phyloP scores from a whole-genome alignment of 352 stramenopile species.

The Phytophthora aleatoria region DNA sequence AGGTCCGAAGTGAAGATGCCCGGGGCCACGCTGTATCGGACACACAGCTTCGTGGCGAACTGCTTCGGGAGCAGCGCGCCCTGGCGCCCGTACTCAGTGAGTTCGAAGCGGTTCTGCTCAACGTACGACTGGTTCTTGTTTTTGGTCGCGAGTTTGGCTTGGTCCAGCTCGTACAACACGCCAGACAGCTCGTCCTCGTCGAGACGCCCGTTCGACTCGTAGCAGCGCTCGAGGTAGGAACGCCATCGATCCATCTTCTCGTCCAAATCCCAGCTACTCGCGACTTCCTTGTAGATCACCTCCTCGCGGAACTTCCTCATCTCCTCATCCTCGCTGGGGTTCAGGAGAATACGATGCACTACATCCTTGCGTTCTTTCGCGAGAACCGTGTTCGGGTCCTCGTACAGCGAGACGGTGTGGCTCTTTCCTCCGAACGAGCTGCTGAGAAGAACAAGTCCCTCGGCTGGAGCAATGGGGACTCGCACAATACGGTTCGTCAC shows the following conservation, averaged over 20 bases:
- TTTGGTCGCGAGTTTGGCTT: conserved; percentile 40
- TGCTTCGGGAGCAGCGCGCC: conserved; percentile 66
- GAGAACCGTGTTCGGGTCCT: conserved; percentile 69
- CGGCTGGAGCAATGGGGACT: conserved; percentile 87
- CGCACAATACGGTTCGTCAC: conserved; percentile 81
- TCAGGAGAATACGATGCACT: conserved; percentile 65
- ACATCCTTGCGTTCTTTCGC: conserved; percentile 59
- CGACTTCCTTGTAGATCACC: conserved; percentile 77
- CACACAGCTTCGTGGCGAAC: conserved; percentile 82
- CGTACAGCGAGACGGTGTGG: conserved; percentile 75
- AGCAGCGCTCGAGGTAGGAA: conserved; percentile 60
- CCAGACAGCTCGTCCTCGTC: conserved; percentile 44
- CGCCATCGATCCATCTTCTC: conserved; percentile 60
- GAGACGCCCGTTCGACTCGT: conserved; percentile 53
- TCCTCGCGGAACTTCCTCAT: conserved; percentile 74
- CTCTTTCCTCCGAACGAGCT: conserved; percentile 83
- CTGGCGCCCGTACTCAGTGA: conserved; percentile 44
- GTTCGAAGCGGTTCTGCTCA: conserved; percentile 53
- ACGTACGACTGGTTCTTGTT: conserved; percentile 54
- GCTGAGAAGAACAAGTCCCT: conserved; percentile 87
- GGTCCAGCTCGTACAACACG: conserved; percentile 44
- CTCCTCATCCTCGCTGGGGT: conserved; percentile 44
- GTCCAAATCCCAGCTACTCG: conserved; percentile 53
- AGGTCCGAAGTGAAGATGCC: conserved; percentile 80
- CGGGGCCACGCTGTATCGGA: conserved; percentile 67